These are phyloP conservation scores for Sonneratia caseolaris DNA, from an alignment of 345 rosid species.

Conservation along the genomic window DNA sequence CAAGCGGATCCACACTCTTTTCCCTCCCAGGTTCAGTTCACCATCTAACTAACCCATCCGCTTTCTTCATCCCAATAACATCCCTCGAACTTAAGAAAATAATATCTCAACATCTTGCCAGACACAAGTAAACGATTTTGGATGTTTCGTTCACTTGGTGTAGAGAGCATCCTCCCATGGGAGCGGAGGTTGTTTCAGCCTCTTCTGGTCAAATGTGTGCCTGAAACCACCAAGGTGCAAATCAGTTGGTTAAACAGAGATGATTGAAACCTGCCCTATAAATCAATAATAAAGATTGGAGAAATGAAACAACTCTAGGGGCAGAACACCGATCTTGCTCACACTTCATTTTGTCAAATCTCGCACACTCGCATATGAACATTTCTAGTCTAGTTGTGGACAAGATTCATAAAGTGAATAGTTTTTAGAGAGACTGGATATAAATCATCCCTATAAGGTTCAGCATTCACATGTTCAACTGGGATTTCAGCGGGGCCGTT, in stretches of 20 bases:
- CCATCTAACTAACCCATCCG: too few species aligned
- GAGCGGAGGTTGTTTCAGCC: constrained; percentile 89
- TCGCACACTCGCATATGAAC: not conserved
- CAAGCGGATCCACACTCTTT: too few species aligned
- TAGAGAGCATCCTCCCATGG: constrained; percentile 99
- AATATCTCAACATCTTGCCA: too few species aligned
- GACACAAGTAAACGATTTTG: too few species aligned
- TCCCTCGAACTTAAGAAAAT: too few species aligned
- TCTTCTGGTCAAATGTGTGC: constrained; percentile 94
- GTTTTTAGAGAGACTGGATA: not conserved
- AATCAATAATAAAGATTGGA: not conserved
- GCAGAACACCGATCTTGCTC: not conserved
- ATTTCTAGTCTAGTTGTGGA: not conserved
- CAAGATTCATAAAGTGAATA: not conserved
- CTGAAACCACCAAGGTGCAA: constrained; percentile 18
- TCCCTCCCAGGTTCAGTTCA: too few species aligned
- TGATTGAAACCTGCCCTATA: not conserved
- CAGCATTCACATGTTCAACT: not conserved
- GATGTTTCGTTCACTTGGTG: constrained; percentile 50
- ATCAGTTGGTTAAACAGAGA: not conserved
- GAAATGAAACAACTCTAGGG: not conserved
- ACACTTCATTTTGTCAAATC: not conserved
- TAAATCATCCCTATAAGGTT: not conserved
- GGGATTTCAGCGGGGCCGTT: not conserved
- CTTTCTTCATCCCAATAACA: too few species aligned